Evolutionary conservation across 1,139 yeast genomes (phyloP), one percentile per base, ranked within the genome.

Genomic region (Candida mesenterica): DNA sequence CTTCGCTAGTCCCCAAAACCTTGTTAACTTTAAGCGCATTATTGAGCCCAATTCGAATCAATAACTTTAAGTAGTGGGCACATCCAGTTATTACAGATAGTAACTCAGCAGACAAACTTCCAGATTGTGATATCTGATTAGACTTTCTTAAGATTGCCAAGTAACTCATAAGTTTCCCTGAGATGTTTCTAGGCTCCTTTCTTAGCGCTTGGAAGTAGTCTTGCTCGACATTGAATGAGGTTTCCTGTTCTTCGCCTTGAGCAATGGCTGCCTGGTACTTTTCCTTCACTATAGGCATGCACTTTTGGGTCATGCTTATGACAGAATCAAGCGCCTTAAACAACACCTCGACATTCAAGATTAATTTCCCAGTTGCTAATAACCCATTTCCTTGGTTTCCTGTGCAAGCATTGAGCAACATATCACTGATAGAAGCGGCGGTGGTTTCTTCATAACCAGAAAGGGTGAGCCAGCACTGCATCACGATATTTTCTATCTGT

Each of bases 401-500:
- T 13, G 80, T 77, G 26, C 95, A 83, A 4, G 96, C 90, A 48
- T 75, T 75, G 44, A 89, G 84, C 32, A 94, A 74, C 97, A 94
- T 90, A 48, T 88, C 95, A 3, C 96, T 85, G 22, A 94, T 88
- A 52, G 90, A 82, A 1, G 89, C 77, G 0, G 97, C 98, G 2
- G 96, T 77, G n/a, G 82, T 79, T 56, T 90, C 97, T 61, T 94
- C 98, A 57, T 79, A 94, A 22, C 84, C 87, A 34, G 95, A 88
- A 24, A 94, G 67, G 0, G 87, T 82, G 15, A 87, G 72, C 98
- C 98, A 94, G 29, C 92, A 85, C 22, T 79, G 79, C 63, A 84
- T 75, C 4, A 92, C 86, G 26, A 79, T 72, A 30, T 70, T 69
- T 51, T 82, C 89, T 39, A 89, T 77, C 38, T 72, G 76, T 36